A percentile compares a stretch with the other conserved stretches of the same genome.
phyloP scores from a whole-genome alignment of 345 rosid species.

The Eucalyptus sideroxylon region DNA sequence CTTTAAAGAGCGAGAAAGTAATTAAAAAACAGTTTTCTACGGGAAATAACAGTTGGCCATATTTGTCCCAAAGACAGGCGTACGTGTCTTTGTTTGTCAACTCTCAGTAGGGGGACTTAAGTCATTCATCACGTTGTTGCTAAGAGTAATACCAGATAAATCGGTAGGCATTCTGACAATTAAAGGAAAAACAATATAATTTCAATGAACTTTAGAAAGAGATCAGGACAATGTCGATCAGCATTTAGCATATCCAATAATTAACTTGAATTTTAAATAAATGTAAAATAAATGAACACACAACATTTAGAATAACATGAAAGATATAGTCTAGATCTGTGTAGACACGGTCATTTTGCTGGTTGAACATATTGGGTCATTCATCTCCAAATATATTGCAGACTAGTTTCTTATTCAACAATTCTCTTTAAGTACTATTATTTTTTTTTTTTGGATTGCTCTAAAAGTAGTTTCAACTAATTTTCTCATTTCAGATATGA shows the following conservation, averaged over 20 bases:
- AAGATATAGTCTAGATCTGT: not conserved
- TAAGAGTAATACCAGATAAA: not conserved
- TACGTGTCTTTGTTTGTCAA: not conserved
- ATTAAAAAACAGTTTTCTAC: not conserved
- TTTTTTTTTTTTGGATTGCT: not conserved
- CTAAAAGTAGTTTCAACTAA: not conserved
- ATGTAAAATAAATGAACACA: not conserved
- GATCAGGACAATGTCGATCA: not conserved
- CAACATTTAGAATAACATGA: not conserved
- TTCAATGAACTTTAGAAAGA: not conserved
- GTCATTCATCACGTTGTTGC: not conserved
- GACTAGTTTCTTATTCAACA: not conserved
- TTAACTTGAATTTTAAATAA: not conserved
- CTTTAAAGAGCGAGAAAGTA: not conserved
- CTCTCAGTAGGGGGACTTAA: not conserved
- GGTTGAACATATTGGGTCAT: not conserved
- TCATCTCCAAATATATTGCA: rapidly evolving
- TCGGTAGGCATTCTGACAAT: not conserved
- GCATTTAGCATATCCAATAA: not conserved
- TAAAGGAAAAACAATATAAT: not conserved
- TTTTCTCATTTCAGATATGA: not conserved
- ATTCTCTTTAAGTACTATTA: not conserved
- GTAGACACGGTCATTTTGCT: not conserved
- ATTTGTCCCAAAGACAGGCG: not conserved
- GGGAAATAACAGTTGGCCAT: not conserved